Conservation (phyloP, 495 filamentous ascomycete genomes). For the Evansstolkia leycettana region DNA sequence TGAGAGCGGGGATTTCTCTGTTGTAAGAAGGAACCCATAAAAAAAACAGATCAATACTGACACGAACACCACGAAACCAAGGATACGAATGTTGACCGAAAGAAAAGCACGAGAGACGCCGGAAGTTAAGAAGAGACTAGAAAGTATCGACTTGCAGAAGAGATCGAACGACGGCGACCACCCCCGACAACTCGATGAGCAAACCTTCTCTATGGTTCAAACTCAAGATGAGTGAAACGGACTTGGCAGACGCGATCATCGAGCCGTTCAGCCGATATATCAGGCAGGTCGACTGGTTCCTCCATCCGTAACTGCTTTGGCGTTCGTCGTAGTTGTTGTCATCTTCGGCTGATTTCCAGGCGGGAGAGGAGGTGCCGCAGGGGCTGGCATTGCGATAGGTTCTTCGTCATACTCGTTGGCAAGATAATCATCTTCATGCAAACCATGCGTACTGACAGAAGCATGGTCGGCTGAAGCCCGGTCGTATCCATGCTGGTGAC, state of each 20-base stretch:
- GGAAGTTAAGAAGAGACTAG: too few species aligned
- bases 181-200: not conserved
- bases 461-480: slow-evolving; percentile 32
- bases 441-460: slow-evolving; percentile 28
- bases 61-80: too few species aligned
- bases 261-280: slow-evolving; percentile 4
- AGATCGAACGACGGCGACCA: not conserved
- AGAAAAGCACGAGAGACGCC: too few species aligned
- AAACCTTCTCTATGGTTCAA: too few species aligned
- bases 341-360: slow-evolving; percentile 16
- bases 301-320: slow-evolving; percentile 16
- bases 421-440: slow-evolving; percentile 41
- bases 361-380: slow-evolving; percentile 23
- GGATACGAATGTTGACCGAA: too few species aligned
- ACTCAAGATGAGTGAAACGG: not conserved
- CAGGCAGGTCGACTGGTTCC: slow-evolving; percentile 26
- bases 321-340: slow-evolving; percentile 7
- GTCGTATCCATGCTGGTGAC: slow-evolving; percentile 35
- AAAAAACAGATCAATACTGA: slow-evolving; percentile 4
- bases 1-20: slow-evolving; percentile 17
- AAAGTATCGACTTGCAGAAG: not conserved
- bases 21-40: slow-evolving; percentile 13
- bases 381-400: slow-evolving; percentile 16
- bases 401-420: slow-evolving; percentile 46
- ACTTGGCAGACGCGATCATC: not conserved